Evolutionary conservation across 176 grass and related monocot species (phyloP).

Genomic region (Carex parvula): DNA sequence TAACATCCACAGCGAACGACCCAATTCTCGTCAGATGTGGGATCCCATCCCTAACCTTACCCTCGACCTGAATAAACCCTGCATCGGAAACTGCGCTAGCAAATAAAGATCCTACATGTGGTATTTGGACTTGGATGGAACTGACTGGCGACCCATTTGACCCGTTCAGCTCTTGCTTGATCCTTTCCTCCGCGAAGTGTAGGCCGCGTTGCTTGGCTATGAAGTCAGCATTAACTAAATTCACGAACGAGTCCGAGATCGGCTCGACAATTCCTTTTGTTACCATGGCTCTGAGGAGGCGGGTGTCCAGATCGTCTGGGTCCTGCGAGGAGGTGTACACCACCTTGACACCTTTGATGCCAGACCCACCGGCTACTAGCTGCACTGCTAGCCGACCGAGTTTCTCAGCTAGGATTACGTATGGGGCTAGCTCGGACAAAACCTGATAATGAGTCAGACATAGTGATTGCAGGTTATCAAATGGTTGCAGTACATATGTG

Average conservation of each 20-base stretch:
- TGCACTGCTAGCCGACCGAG: slow-evolving; percentile 87
- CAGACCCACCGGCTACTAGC: slow-evolving; percentile 73
- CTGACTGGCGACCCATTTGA: slow-evolving; percentile 50
- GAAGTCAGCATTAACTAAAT: slow-evolving; percentile 93
- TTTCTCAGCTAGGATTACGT: slow-evolving; percentile 80
- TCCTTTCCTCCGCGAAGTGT: slow-evolving; percentile 67
- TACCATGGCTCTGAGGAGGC: slow-evolving; percentile 84
- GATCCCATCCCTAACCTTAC: slow-evolving; percentile 77
- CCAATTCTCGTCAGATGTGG: slow-evolving; percentile 71
- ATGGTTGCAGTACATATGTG: not conserved
- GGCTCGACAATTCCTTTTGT: slow-evolving; percentile 93
- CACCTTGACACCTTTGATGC: slow-evolving; percentile 76
- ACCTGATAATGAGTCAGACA: slow-evolving; percentile 31
- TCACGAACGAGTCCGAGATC: slow-evolving; percentile 65
- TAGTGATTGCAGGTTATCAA: not conserved
- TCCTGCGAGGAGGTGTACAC: slow-evolving; percentile 67
- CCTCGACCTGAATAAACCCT: slow-evolving; percentile 68
- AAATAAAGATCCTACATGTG: slow-evolving; percentile 69
- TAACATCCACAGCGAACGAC: slow-evolving; percentile 68
- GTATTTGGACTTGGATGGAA: slow-evolving; percentile 64
- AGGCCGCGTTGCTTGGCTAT: slow-evolving; percentile 80
- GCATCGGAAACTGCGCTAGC: slow-evolving; percentile 49
- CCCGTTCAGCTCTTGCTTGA: slow-evolving; percentile 42
- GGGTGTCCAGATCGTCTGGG: slow-evolving; percentile 74
- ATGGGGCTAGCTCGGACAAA: slow-evolving; percentile 82